Conservation (phyloP, 768 basidiomycete species). For the Hemileccinum impolitum region DNA sequence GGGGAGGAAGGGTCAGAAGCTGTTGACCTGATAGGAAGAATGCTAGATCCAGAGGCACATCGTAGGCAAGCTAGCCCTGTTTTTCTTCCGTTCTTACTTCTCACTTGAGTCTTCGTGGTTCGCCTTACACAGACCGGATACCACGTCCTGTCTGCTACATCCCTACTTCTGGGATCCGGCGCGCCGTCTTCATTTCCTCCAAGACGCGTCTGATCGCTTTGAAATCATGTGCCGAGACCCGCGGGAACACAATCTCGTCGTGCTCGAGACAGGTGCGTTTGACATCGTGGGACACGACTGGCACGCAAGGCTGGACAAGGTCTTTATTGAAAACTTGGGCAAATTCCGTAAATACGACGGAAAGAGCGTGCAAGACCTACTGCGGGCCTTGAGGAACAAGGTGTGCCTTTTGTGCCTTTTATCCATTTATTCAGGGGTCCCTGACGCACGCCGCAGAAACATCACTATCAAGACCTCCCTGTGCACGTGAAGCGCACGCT, state of each 20-base stretch:
- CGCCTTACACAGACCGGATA: slow-evolving; percentile 65
- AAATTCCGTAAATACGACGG: slow-evolving; percentile 98
- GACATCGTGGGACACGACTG: slow-evolving; percentile 88
- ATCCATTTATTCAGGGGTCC: not conserved
- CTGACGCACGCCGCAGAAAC: slow-evolving; percentile 59
- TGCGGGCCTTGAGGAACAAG: slow-evolving; percentile 94
- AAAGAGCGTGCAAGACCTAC: slow-evolving; percentile 82
- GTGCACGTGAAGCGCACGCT: slow-evolving; percentile 86
- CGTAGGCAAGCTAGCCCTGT: slow-evolving; percentile 55
- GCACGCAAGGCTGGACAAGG: slow-evolving; percentile 80
- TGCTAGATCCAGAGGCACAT: slow-evolving; percentile 76
- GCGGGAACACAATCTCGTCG: slow-evolving; percentile 67
- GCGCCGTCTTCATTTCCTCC: slow-evolving; percentile 86
- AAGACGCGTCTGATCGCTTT: slow-evolving; percentile 95
- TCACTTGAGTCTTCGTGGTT: not conserved
- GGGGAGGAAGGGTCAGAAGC: slow-evolving; percentile 96
- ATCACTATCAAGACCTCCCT: slow-evolving; percentile 96
- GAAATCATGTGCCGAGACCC: slow-evolving; percentile 97
- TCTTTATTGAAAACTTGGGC: slow-evolving; percentile 91
- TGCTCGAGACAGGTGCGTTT: slow-evolving; percentile 67
- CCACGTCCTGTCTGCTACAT: slow-evolving; percentile 81
- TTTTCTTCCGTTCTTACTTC: not conserved
- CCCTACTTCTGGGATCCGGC: slow-evolving; percentile 96
- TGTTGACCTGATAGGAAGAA: slow-evolving; percentile 68
- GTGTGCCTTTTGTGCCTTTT: slow-evolving; percentile 39